Evolutionary conservation across 106 monocot genomes (phyloP).

Genomic region (Allium cepa): DNA sequence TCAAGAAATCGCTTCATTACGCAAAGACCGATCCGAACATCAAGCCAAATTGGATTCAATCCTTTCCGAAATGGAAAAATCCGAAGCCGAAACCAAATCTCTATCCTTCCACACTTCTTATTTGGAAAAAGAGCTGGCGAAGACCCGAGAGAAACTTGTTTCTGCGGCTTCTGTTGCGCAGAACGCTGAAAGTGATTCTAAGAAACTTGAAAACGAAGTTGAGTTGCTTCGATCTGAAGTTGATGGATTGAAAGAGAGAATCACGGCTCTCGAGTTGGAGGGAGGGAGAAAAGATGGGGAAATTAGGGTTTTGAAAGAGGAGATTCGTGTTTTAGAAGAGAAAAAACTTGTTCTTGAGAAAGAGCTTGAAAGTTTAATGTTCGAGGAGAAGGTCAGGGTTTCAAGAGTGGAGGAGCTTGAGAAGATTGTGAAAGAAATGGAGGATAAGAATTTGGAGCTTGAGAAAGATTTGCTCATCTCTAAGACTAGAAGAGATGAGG

Average conservation of each 20-base stretch:
- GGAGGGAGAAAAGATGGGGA: slow-evolving; percentile 5
- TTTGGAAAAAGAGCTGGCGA: slow-evolving; percentile 15
- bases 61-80: slow-evolving; percentile 8
- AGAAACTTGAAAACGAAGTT: not conserved
- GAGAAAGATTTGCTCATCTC: no score
- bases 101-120: slow-evolving; percentile 11
- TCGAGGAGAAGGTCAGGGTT: not conserved
- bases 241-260: not conserved
- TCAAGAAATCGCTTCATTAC: slow-evolving; percentile 3
- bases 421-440: not conserved
- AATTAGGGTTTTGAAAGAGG: slow-evolving; percentile 8
- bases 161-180: slow-evolving; percentile 6
- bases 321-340: slow-evolving; percentile 2
- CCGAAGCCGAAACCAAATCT: slow-evolving; percentile 5
- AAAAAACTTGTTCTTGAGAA: not conserved
- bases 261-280: slow-evolving; percentile 10
- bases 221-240: not conserved
- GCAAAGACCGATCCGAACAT: not conserved
- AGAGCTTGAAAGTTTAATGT: slow-evolving; percentile 2
- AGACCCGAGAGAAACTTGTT: slow-evolving; percentile 14
- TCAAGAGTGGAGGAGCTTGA: not conserved
- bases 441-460: not conserved
- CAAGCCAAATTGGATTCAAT: slow-evolving; percentile 2
- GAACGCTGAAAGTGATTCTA: slow-evolving; percentile 9
- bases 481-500: slow-evolving; percentile 8